phyloP scores from a whole-genome alignment of 805 yeast genomes.

The Cyberlindnera mrakii region DNA sequence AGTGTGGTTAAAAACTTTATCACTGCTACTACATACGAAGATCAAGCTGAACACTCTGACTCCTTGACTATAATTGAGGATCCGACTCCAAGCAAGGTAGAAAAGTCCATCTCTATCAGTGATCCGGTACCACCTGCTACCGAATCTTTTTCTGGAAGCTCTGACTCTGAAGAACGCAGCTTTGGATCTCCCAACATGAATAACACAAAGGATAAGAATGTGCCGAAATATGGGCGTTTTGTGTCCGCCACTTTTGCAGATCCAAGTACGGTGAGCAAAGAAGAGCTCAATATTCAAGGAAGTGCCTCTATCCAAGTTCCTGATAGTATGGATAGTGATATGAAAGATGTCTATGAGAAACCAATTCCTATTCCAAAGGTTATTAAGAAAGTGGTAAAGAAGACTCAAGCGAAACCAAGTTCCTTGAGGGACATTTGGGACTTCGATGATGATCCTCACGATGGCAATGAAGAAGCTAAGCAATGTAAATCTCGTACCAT shows the following conservation, averaged over 20 bases:
- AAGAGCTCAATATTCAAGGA: too few species aligned
- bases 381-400: not conserved
- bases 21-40: constrained; percentile 13
- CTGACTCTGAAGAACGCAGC: constrained; percentile 10
- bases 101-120: too few species aligned
- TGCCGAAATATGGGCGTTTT: constrained; percentile 11
- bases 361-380: not conserved
- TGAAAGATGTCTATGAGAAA: not conserved
- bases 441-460: constrained; percentile 7
- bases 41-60: not conserved
- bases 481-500: constrained; percentile 2
- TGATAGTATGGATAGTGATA: constrained; percentile 7
- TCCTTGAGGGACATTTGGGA: constrained; percentile 19
- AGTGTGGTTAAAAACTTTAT: constrained; percentile 28
- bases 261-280: constrained; percentile 6
- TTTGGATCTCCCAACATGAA: constrained; percentile 11
- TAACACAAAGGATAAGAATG: constrained; percentile 18
- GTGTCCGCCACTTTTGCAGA: constrained; percentile 16
- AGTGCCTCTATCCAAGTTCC: constrained; percentile 5
- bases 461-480: not conserved
- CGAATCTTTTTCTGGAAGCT: not conserved
- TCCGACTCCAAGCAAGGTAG: too few species aligned
- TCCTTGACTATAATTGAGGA: not conserved
- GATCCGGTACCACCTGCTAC: not conserved
- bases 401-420: not conserved